phyloP scores from a whole-genome alignment of 768 basidiomycete genomes.

The Leccinum truebloodii region DNA sequence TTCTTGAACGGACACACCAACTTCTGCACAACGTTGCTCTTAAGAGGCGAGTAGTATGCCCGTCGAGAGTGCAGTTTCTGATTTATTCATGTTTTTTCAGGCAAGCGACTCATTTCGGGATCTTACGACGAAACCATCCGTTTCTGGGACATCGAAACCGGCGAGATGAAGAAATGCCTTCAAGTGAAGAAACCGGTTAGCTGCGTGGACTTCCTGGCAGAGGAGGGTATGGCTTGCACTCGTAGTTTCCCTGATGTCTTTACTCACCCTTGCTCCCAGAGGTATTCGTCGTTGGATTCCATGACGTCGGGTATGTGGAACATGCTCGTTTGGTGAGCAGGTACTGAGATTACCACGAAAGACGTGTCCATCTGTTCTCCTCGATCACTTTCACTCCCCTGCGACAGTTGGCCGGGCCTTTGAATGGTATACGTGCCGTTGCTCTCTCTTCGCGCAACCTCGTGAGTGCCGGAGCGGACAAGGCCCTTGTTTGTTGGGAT shows the following conservation, averaged over 20 bases:
- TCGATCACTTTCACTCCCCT: slow-evolving; percentile 81
- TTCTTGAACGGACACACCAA: slow-evolving; percentile 85
- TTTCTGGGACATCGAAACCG: slow-evolving; percentile 83
- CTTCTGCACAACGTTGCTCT: slow-evolving; percentile 80
- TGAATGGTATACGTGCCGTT: slow-evolving; percentile 89
- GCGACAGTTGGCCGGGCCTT: slow-evolving; percentile 81
- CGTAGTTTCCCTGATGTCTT: background rate
- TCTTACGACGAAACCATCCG: slow-evolving; percentile 92
- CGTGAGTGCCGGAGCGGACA: slow-evolving; percentile 78
- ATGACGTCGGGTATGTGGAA: slow-evolving; percentile 76
- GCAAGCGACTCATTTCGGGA: slow-evolving; percentile 83
- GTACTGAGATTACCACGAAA: slow-evolving; percentile 28
- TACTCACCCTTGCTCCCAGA: slow-evolving; percentile 42
- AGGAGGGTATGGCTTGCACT: slow-evolving; percentile 56
- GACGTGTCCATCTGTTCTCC: slow-evolving; percentile 87
- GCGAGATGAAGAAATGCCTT: slow-evolving; percentile 70
- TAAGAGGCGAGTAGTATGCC: slow-evolving; percentile 44
- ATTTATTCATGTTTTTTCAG: slow-evolving; percentile 28
- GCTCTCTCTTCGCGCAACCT: slow-evolving; percentile 83
- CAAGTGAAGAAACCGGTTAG: slow-evolving; percentile 89
- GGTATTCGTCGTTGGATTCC: slow-evolving; percentile 91
- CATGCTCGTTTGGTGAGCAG: background rate
- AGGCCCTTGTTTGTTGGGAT: slow-evolving; percentile 83
- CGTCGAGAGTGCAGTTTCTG: background rate
- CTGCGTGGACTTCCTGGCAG: slow-evolving; percentile 82